A percentile compares a stretch with the other conserved stretches of the same genome.
phyloP scores from a whole-genome alignment of 1,284 basidiomycete species.

The Mycosarcoma mackinlayi region DNA sequence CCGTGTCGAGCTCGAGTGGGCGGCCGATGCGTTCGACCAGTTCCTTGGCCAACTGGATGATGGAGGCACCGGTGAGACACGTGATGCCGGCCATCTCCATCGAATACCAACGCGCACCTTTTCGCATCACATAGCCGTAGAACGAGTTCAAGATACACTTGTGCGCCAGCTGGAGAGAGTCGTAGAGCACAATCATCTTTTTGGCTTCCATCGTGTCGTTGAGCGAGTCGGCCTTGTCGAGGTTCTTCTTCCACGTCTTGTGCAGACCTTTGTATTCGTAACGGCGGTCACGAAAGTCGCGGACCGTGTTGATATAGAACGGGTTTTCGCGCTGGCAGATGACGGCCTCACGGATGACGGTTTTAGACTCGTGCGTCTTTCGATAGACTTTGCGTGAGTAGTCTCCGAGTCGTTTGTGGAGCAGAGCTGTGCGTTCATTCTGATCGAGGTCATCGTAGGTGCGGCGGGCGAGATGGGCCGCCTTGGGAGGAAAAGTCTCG shows the following conservation, averaged over 20 bases:
- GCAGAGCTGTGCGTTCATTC: conserved; percentile 86
- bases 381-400: conserved; percentile 99
- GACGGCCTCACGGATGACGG: conserved; percentile 92
- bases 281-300: conserved; percentile 94
- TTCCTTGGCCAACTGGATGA: conserved; percentile 99
- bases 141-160: conserved; percentile 99
- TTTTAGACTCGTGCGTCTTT: conserved; percentile 98
- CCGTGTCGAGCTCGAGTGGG: conserved; percentile 96
- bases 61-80: conserved; percentile 96
- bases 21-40: conserved; percentile 94
- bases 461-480: conserved; percentile 78
- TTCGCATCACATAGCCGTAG: conserved; percentile 99
- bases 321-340: conserved; percentile 99
- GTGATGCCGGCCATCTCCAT: conserved; percentile 99
- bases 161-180: conserved; percentile 98
- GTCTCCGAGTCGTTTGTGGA: conserved; percentile 97
- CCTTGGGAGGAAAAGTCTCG: conserved; percentile 88
- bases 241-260: conserved; percentile 99
- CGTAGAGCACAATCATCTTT: conserved; percentile 99
- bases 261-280: conserved; percentile 99
- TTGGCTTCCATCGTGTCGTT: conserved; percentile 94
- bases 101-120: conserved; percentile 98
- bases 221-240: conserved; percentile 80
- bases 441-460: conserved; percentile 87
- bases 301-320: conserved; percentile 99